Evolutionary conservation across 805 yeast genomes (phyloP).

Genomic region (Hanseniaspora thailandica): DNA sequence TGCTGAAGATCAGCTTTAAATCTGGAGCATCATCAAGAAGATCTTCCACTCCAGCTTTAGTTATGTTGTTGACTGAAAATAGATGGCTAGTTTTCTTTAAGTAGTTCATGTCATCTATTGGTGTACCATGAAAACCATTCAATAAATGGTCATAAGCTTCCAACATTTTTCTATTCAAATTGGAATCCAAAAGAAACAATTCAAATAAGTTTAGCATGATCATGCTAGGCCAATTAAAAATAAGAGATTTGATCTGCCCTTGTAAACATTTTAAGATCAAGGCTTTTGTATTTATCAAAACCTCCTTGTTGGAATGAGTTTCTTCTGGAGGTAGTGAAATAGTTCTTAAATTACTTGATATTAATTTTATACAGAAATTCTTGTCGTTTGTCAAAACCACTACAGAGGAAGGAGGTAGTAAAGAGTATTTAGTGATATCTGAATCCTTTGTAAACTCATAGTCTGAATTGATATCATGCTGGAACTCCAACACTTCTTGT

Average conservation of each 20-base stretch:
- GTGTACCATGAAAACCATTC: neutral
- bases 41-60: neutral
- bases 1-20: neutral
- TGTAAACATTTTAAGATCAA: conserved; percentile 1
- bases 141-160: neutral
- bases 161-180: neutral
- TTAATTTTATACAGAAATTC: conserved; percentile 2
- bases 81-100: neutral
- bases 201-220: neutral
- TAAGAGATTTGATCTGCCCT: neutral
- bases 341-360: conserved; percentile 5
- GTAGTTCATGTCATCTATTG: neutral
- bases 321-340: neutral
- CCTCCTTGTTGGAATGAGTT: neutral
- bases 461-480: neutral
- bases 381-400: conserved; percentile 9
- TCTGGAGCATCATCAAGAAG: conserved; percentile 8
- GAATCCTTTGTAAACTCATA: neutral
- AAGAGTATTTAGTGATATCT: neutral
- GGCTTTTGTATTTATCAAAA: neutral
- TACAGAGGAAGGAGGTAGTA: neutral
- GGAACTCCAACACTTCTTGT: neutral
- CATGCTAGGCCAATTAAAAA: conserved; percentile 5
- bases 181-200: neutral
- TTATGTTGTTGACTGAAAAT: conserved; percentile 5